Conservation (phyloP, 2,329 filamentous ascomycete species). For the Botrytis tulipae region DNA sequence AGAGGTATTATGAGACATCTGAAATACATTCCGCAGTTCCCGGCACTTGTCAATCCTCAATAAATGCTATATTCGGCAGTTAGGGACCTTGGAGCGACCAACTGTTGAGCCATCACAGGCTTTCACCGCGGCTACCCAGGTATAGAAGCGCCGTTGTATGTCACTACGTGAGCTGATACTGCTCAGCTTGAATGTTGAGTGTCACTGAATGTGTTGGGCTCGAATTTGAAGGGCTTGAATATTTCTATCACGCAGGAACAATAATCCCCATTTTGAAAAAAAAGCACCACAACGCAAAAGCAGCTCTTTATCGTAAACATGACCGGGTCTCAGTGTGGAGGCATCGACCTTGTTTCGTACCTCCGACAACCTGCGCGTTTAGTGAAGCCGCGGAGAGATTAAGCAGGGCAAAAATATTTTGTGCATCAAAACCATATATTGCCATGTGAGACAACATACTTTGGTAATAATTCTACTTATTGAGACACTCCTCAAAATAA, state of each 20-base stretch:
- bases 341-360: neutral
- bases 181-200: too few relatives aligned
- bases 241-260: neutral
- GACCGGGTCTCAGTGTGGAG: neutral
- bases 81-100: neutral
- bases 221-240: neutral
- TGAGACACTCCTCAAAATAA: neutral
- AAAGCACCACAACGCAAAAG: neutral
- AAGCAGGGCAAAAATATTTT: neutral
- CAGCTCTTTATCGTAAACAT: neutral
- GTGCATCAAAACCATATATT: neutral
- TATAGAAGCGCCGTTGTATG: neutral
- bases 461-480: neutral
- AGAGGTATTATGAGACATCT: neutral
- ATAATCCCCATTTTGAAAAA: neutral
- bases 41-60: neutral
- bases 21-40: neutral
- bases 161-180: neutral
- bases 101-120: neutral
- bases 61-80: neutral
- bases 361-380: neutral
- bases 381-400: neutral
- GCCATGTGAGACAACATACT: neutral
- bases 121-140: neutral
- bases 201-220: neutral